A percentile compares a stretch with the other conserved stretches of the same genome.
Evolutionary conservation across 2,329 filamentous ascomycete genomes (phyloP).

Genomic region (Botryosphaeria dothidea): DNA sequence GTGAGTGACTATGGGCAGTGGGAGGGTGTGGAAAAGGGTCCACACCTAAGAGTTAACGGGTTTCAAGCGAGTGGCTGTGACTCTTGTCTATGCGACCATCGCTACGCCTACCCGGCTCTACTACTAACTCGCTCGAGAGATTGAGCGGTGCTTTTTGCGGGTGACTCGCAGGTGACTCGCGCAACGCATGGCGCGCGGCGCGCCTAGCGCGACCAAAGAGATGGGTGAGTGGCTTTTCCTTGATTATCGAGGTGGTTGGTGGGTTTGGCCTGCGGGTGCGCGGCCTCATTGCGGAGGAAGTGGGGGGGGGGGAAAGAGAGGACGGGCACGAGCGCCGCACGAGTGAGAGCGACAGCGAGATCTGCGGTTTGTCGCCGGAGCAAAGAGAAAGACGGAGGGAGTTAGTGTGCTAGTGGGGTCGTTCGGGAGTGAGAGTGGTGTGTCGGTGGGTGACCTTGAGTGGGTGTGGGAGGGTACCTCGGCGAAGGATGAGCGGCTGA

Average conservation of each 20-base stretch:
- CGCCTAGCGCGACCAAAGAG: background rate
- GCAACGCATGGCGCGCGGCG: background rate
- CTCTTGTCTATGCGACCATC: background rate
- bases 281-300: slow-evolving; percentile 7
- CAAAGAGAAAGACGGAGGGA: background rate
- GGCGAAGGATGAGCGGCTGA: slow-evolving; percentile 3
- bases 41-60: too few species aligned
- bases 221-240: background rate
- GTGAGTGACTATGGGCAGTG: too few species aligned
- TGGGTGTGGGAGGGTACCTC: too few species aligned
- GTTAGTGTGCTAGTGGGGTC: background rate
- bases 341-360: background rate
- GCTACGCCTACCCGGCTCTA: background rate
- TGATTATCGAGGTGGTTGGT: background rate
- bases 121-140: background rate
- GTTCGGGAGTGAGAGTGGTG: background rate
- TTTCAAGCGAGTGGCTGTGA: background rate
- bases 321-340: background rate
- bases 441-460: background rate
- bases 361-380: slow-evolving; percentile 6
- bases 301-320: background rate
- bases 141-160: background rate
- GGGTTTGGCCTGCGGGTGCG: background rate
- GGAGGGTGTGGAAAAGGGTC: too few species aligned
- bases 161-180: background rate